phyloP scores from a whole-genome alignment of 2,329 filamentous ascomycete genomes.

The Diplodia scrobiculata region DNA sequence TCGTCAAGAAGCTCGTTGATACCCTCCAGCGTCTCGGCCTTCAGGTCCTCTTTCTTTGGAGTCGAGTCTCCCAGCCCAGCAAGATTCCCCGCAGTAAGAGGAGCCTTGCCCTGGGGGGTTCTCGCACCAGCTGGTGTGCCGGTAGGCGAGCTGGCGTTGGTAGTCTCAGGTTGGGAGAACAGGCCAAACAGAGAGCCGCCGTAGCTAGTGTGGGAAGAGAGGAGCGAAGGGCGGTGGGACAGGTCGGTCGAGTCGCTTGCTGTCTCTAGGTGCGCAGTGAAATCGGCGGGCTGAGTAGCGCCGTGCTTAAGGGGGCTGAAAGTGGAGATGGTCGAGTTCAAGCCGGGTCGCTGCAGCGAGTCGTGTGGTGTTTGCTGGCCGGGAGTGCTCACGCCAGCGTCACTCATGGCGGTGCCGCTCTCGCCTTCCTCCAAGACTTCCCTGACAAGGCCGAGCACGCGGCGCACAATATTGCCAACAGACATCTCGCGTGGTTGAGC shows the following conservation, averaged over 20 bases:
- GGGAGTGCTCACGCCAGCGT: constrained; percentile 57
- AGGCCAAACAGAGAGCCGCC: constrained; percentile 85
- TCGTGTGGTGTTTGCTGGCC: constrained; percentile 46
- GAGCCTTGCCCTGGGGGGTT: constrained; percentile 53
- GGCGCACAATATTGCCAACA: constrained; percentile 89
- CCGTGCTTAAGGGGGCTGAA: constrained; percentile 53
- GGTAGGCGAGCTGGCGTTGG: constrained; percentile 55
- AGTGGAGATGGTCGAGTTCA: constrained; percentile 49
- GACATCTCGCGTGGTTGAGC: constrained; percentile 89
- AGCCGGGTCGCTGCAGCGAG: constrained; percentile 41
- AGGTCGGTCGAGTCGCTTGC: constrained; percentile 43
- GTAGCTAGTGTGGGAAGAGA: constrained; percentile 66
- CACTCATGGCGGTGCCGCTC: constrained; percentile 61
- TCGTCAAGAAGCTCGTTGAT: constrained; percentile 97
- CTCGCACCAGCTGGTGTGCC: constrained; percentile 40
- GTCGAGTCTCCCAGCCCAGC: constrained; percentile 47
- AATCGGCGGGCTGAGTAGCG: constrained; percentile 41
- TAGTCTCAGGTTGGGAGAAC: constrained; percentile 66
- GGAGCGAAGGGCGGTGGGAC: constrained; percentile 60
- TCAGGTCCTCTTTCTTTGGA: constrained; percentile 59
- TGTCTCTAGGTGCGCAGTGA: constrained; percentile 37
- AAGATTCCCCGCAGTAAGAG: constrained; percentile 41
- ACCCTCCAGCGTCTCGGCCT: constrained; percentile 87
- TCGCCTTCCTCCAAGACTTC: constrained; percentile 86
- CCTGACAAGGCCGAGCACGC: constrained; percentile 85